Percentiles rank a stretch among this genome's conserved stretches.
Conservation (phyloP, 192 early-diverging fungal genomes). For the Radiomyces spectabilis region DNA sequence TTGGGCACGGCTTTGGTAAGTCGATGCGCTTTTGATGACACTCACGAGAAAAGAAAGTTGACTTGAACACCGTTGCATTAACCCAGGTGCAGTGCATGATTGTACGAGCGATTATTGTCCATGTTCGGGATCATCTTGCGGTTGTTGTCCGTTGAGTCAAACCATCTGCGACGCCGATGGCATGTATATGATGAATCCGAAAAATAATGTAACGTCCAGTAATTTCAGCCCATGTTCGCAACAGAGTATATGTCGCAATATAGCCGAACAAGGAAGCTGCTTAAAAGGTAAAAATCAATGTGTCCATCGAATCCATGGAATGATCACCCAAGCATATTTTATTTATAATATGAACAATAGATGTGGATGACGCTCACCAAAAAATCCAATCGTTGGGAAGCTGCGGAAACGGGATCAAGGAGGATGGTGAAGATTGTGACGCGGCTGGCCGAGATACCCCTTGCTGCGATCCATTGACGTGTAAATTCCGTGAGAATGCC, state of each 20-base stretch:
- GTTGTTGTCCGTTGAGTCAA: constrained; percentile 65
- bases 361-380: constrained; percentile 19
- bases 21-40: no score
- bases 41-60: not conserved
- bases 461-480: constrained; percentile 79
- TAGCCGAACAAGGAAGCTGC: constrained; percentile 18
- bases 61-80: not conserved
- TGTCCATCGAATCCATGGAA: not conserved
- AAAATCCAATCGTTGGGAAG: constrained; percentile 44
- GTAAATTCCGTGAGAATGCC: constrained; percentile 69
- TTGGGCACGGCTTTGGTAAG: constrained; percentile 73
- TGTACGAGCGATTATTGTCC: constrained; percentile 66
- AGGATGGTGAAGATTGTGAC: constrained; percentile 88
- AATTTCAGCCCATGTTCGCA: constrained; percentile 61
- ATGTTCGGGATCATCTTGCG: constrained; percentile 29
- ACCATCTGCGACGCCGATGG: constrained; percentile 52
- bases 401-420: constrained; percentile 92
- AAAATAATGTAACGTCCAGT: constrained; percentile 47
- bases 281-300: constrained; percentile 22
- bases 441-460: constrained; percentile 69
- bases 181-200: constrained; percentile 70
- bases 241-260: constrained; percentile 39
- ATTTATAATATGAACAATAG: not conserved
- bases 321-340: not conserved
- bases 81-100: constrained; percentile 80